Conservation (phyloP, 805 yeast genomes). For the Sugiyamaella lignohabitans region DNA sequence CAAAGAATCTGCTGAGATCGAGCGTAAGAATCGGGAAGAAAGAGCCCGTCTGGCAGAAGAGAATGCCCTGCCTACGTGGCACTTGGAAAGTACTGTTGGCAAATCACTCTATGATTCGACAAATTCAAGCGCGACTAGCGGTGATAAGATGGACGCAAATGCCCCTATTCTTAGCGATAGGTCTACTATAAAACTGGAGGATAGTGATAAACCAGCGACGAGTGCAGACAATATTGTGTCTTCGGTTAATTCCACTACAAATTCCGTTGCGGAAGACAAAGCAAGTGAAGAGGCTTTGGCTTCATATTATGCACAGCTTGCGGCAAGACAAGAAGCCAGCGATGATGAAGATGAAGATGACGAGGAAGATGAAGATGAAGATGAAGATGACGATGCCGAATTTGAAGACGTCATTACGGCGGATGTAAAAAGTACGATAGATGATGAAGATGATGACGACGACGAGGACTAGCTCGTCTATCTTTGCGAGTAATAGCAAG, state of each 20-base stretch:
- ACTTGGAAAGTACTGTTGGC: conserved; percentile 84
- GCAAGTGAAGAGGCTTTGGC: conserved; percentile 63
- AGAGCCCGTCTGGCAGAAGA: conserved; percentile 71
- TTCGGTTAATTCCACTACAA: conserved; percentile 13
- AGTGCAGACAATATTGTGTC: neutral
- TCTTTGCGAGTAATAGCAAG: too few relatives aligned
- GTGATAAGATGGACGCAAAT: conserved; percentile 19
- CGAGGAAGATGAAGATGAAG: conserved; percentile 42
- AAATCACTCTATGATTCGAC: conserved; percentile 36
- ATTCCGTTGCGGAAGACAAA: conserved; percentile 46
- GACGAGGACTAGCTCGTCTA: conserved; percentile 26
- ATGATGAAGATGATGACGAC: conserved; percentile 27
- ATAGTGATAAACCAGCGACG: neutral
- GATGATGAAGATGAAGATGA: conserved; percentile 45
- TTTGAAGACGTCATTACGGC: conserved; percentile 26
- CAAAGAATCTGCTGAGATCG: conserved; percentile 67
- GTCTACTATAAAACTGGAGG: conserved; percentile 9
- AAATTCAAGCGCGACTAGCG: too few relatives aligned
- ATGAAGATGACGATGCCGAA: conserved; percentile 44
- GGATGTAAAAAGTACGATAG: too few relatives aligned
- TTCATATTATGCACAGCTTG: conserved; percentile 73
- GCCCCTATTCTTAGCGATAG: conserved; percentile 22
- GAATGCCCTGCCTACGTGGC: conserved; percentile 97
- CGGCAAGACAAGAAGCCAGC: conserved; percentile 54
- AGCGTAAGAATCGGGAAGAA: conserved; percentile 61